Conservation (phyloP, 164 flowering plant species). For the Tetrastigma voinierianum region DNA sequence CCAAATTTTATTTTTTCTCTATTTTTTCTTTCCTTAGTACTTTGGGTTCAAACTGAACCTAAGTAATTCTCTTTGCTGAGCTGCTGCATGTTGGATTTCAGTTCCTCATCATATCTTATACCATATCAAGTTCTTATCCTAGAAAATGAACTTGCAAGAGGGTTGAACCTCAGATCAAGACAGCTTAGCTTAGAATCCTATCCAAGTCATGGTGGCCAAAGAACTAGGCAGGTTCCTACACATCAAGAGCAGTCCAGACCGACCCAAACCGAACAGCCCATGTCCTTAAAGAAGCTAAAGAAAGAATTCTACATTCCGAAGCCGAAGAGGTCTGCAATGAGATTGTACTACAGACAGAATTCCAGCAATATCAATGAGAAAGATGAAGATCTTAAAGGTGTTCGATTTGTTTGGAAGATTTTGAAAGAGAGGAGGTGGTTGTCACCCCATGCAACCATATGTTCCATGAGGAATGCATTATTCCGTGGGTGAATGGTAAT, state of each 20-base stretch:
- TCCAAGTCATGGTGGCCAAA: constrained; percentile 2
- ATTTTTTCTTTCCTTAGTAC: no score
- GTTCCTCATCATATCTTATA: no score
- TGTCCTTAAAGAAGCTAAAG: constrained; percentile 37
- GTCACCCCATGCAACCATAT: constrained; percentile 67
- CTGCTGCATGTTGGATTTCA: no score
- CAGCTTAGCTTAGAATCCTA: not conserved
- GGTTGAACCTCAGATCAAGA: not conserved
- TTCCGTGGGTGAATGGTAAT: constrained; percentile 55
- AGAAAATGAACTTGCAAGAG: no score
- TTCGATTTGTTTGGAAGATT: constrained; percentile 61
- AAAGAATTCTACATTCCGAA: constrained; percentile 37
- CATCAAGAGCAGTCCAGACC: constrained; percentile 24
- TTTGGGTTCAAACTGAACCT: no score
- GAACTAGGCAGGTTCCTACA: constrained; percentile 6
- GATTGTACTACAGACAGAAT: constrained; percentile 33
- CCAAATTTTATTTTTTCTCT: no score
- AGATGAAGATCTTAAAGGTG: constrained; percentile 44
- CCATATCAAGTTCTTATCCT: no score
- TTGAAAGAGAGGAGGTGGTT: constrained; percentile 40
- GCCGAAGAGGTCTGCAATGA: constrained; percentile 22
- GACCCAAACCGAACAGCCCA: constrained; percentile 33
- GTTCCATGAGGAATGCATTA: constrained; percentile 61
- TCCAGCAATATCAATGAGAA: not conserved
- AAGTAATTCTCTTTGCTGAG: no score